Conservation (phyloP, 2,329 filamentous ascomycete genomes). For the Paecilomyces niveus region DNA sequence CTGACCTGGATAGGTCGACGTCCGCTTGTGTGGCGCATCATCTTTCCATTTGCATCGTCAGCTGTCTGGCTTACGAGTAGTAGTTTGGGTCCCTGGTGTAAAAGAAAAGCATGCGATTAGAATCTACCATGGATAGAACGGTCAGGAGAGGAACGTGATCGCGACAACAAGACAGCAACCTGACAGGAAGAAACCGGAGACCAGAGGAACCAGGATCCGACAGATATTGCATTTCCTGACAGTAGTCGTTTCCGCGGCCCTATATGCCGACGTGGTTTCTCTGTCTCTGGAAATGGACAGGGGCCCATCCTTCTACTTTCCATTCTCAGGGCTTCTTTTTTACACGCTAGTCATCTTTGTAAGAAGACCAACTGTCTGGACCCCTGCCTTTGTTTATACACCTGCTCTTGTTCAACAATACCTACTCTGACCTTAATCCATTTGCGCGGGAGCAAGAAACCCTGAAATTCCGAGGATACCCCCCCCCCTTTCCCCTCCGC, state of each 20-base stretch:
- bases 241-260: not conserved
- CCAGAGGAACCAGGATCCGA: not conserved
- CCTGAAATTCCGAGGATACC: not conserved
- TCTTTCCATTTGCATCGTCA: constrained; percentile 1
- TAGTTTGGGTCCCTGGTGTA: not conserved
- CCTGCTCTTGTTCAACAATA: not conserved
- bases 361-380: not conserved
- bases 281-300: not conserved
- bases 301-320: not conserved
- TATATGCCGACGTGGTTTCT: not conserved
- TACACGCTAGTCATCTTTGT: not conserved
- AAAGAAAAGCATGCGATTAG: not conserved
- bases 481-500: not conserved
- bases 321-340: not conserved
- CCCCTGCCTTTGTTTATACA: not conserved
- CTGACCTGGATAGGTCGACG: constrained; percentile 1
- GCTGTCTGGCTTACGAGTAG: not conserved
- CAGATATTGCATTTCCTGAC: not conserved
- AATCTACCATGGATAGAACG: not conserved
- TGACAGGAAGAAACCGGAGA: not conserved
- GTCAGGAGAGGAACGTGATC: not conserved
- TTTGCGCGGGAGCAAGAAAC: not conserved
- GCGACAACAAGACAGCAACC: not conserved
- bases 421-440: not conserved
- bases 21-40: constrained; percentile 1